Base-by-base conservation (phyloP, 352 stramenopile species). In the Pythium apleroticum region DNA sequence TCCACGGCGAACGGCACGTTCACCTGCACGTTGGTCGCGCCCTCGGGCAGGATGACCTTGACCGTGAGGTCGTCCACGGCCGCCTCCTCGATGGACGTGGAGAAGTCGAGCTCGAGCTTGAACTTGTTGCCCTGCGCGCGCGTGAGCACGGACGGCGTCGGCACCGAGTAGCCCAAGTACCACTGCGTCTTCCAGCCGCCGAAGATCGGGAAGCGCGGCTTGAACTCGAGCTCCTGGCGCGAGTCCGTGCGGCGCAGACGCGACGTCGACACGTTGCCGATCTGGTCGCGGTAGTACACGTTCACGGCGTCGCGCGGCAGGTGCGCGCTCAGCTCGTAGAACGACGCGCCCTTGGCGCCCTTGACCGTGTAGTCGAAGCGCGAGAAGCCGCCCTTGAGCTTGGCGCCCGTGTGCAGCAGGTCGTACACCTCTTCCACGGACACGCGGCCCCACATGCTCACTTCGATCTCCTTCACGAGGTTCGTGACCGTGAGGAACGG, bases 271-370 rank as follows among this genome's bases (percentile, higher is more conserved):
- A 97, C 84, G 66, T 97, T 97, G 43, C 89, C 89, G 55, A 97
- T 97, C 72, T 95, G 83, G 75, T 97, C 89, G 61, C 89, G 86
- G 72, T 97, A 97, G 77, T 97, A 97, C 49, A 97, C 83, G 63
- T 94, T 94, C 10, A 91, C 78, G 24, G 87, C 86, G 50, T 96
- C 75, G 37, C 78, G 81, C 4, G 89, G 89, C 52, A 97, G 64
- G 35, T 79, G 50, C 46, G 86, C 86, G 45, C 73, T 60, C 64
- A 97, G 72, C 58, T 88, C 78, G 53, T 91, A 68, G 68, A 95
- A 97, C 50, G 86, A 95, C 39, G 86, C 84, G 28, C 84, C 82
- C 31, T 65, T 74, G 48, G 84, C 73, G 66, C 84, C 73, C 43
- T 85, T 72, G 63, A 81, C 67, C 52, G 84, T 73, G 68, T 96